Evolutionary conservation across 2,329 filamentous ascomycete genomes (phyloP), one percentile per base, ranked within the genome.

Genomic region (Ploettnerulaceae sp.): DNA sequence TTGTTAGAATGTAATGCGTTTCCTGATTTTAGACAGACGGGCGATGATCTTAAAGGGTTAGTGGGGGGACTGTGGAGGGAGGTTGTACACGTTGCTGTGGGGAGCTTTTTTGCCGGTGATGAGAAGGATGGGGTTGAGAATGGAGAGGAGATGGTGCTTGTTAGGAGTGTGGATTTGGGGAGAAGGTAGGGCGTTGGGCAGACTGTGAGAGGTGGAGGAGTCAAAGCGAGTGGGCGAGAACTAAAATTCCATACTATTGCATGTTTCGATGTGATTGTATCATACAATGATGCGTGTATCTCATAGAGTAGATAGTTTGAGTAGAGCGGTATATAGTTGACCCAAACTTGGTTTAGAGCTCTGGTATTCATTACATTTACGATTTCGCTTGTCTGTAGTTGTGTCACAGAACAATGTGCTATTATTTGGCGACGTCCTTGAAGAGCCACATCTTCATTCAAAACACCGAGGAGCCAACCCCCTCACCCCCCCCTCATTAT

Each of bases 1-100:
- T 65, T 98, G 60, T 70, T 98, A 47, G 93, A 98, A 70, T 79
- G 95, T 24, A 98, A 98, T 70, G 88, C 91, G 0, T 98, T 95
- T 67, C 93, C 93, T 7, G 93, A 98, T 69, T 97, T 97, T 63
- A 82, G 78, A 61, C 91, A 97, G 77, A 95, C 89, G 12, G 93
- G 93, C 0, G 75, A 76, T 6, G 83, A 86, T 47, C 67, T 95
- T 54, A 79, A 75, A 62, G 77, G 70, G 0, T 67, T 97, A 31
- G 83, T 98, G 18, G 77, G 72, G 15, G 84, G 82, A 6, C 73
- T 98, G 56, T 93, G 94, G 74, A 75, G 79, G 58, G 85, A 79
- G 8, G 83, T 88, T 17, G 73, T 95, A 32, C 73, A 79, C 46
- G 69, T 76, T 54, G 86, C 73, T 2, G 77, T 95, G 1, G 68